These are phyloP conservation scores for Solanum lignicaule DNA, from an alignment of 257 asterid species.

Conservation along the genomic window DNA sequence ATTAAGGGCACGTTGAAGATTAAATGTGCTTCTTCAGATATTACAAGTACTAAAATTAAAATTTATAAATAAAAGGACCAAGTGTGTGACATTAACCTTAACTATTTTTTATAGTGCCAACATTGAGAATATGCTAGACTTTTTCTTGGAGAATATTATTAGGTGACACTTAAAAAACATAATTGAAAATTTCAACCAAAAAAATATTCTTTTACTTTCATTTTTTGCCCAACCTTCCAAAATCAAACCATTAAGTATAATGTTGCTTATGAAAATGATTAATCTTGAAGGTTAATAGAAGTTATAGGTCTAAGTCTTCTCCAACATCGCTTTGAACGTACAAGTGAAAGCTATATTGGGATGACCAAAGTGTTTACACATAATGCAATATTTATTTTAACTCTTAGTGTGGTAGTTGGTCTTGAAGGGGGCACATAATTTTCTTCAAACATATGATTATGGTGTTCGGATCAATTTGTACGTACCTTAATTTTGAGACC, in stretches of 20 bases:
- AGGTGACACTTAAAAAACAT: background rate
- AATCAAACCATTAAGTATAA: background rate
- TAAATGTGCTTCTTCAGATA: background rate
- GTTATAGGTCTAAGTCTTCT: background rate
- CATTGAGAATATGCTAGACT: background rate
- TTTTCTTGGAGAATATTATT: background rate
- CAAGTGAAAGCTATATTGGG: background rate
- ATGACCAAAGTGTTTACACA: background rate
- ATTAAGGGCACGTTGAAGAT: background rate
- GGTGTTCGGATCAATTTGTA: rapidly evolving
- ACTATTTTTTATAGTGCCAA: background rate
- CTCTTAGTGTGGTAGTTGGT: background rate
- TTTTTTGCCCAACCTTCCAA: background rate
- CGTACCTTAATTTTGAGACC: rapidly evolving
- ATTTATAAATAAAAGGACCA: background rate
- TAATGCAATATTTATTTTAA: background rate
- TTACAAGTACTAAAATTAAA: background rate
- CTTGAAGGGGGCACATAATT: background rate
- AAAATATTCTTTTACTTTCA: background rate
- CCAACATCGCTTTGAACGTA: background rate
- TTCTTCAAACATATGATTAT: background rate
- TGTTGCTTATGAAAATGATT: background rate
- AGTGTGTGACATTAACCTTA: background rate
- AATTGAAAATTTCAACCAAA: background rate
- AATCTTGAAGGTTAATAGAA: background rate